Base-by-base conservation (phyloP, 805 yeast genomes). In the Lipomyces oligophaga region DNA sequence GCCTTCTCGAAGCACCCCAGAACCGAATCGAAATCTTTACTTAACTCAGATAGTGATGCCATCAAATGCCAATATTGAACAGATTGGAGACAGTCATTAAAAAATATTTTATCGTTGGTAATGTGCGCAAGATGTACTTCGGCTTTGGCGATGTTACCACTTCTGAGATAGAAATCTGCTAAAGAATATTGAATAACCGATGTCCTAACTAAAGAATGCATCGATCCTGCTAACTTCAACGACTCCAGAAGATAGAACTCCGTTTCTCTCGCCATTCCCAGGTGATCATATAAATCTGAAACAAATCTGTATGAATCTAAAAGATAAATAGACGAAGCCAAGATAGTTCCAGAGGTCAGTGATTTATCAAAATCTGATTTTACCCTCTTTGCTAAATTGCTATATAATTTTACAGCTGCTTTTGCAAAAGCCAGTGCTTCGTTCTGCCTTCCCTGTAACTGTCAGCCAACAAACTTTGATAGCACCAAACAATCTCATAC, bases 221-320 rank as follows among this genome's bases (percentile, higher is more conserved):
- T 2, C 40, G 58, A 34, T 60, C 63, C 10, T 61, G 45, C 38
- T 58, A 66, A 18, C 47, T 58, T 31, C 62, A 60, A 10, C 3
- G 50, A 34, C 45, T 72, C 76, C 5, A 48, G 45, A 2, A 67
- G 27, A 52, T 65, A 70, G 48, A 60, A 65, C 5, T 60, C 40
- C n/a, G 70, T 60, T 39, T 73, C 76, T 33, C 68, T 62, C 6
- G 68, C 54, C 5, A 69, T 54, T 1, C 76, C 77, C 28, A 67
- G 54, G 27, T 61, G 62, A 22, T 58, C 62, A 21, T 65, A 61
- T 1, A 46, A 16, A 2, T 19, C 10, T 6, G 40, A 37, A 53
- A 43, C 15, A 47, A 46, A 36, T 63, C 56, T 11, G 63, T 65
- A 3, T 32, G 41, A 13, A 10, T 43, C 44, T 43, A 67, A 65